Base-by-base conservation (phyloP, 768 basidiomycete species). In the Tulasnella sp. region DNA sequence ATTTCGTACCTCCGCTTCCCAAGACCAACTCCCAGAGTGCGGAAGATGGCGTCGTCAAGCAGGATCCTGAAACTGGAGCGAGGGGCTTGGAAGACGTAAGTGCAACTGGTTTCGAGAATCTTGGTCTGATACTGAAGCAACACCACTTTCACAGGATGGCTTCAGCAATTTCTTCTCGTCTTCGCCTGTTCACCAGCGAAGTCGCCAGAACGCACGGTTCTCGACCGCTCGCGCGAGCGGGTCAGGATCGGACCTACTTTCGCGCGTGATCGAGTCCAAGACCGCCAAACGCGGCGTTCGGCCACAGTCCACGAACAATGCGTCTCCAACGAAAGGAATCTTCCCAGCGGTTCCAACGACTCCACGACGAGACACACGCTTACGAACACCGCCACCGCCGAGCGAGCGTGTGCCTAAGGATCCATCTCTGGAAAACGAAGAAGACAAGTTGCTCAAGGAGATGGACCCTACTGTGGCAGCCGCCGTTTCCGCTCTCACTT, bases 131-230 rank as follows among this genome's bases (percentile, higher is more conserved):
- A 17, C 52, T 59, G 52, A 59, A 22, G 26, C 26, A 29, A 32
- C 26, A 11, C 22, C 22, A 26, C 8, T 29, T 22, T n/a, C n/a
- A 19, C 47, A 70, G 69, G 64, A 65, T 26, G 35, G 35, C 34
- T 52, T 70, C 14, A 36, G 35, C 42, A 70, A 63, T 29, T 72
- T 72, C 71, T 72, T 72, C 62, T 72, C 71, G n/a, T 72, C 71
- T 32, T 72, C 71, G 11, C 71, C 71, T 4, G 42, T 73, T 89
- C 95, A 76, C 98, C 80, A 97, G 98, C 81, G 97, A 95, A 66
- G 90, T 98, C 74, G 67, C 17, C 40, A 19, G 67, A 36, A 59
- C 16, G 34, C 32, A 5, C 71, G 64, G 12, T 39, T 62, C 11
- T 12, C 71, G 17, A 36, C 36, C 3, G 34, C 62, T 64, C 59